Evolutionary conservation across 2,329 filamentous ascomycete species (phyloP), one percentile per base, ranked within the genome.

Genomic region (Scedosporium minutisporum): DNA sequence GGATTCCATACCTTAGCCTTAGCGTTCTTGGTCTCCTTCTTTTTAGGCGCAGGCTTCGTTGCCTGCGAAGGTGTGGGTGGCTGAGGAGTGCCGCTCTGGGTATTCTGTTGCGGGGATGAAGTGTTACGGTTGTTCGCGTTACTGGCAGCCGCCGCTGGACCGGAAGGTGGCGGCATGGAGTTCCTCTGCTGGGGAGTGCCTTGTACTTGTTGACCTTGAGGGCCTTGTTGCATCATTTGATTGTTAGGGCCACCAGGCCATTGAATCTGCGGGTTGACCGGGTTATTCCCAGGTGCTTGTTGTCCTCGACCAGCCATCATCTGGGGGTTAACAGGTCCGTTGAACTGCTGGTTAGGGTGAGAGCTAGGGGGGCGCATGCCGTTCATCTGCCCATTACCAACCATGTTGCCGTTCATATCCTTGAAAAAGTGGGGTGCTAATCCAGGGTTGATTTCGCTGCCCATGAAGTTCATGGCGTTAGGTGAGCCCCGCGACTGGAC

Each of bases 61-160:
- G 79, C 73, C 71, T 91, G 88, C 60, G 85, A 87, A 1, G 90
- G 90, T 3, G 90, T 95, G 1, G 90, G 90, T 1, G 90, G 90
- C 6, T 64, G 64, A 42, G 87, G 88, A 6, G 85, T 82, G 64
- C 81, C 84, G n/a, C 23, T 16, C 29, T 55, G 46, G 18, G 59
- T 21, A 65, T 81, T 82, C 67, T 84, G 82, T 68, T 87, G 85
- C 25, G 85, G 86, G 18, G 85, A 87, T 12, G 82, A 83, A 14
- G 84, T 82, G 65, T 66, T 80, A 62, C 82, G 78, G 65, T 78
- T 81, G 68, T 84, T 82, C 62, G 80, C 77, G 66, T 80, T 81
- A 63, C 78, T 77, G 42, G 74, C 73, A 16, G 75, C 73, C 3
- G 74, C 75, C 2, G 76, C 76, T 10, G 85, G 85, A 25, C 85